phyloP scores from a whole-genome alignment of 208 protist genomes.

The Acanthamoeba quina region DNA sequence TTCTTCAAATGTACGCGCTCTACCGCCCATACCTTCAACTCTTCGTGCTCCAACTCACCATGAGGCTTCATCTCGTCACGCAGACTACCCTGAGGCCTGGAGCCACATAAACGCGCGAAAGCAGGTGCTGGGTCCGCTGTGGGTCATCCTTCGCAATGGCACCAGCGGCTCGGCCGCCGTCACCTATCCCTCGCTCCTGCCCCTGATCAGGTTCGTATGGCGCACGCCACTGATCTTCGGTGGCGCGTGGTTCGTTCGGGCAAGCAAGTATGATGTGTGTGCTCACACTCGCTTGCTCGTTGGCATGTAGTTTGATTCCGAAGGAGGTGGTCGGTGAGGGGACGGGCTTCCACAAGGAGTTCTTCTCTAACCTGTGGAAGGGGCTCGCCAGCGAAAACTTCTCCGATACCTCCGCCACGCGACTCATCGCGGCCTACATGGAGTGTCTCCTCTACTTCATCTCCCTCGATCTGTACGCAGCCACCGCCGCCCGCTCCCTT shows the following conservation, averaged over 20 bases:
- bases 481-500: neutral
- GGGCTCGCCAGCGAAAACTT: conserved; percentile 38
- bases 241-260: too few relatives aligned
- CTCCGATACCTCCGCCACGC: neutral
- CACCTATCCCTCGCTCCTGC: conserved; percentile 70
- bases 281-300: too few relatives aligned
- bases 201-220: conserved; percentile 29
- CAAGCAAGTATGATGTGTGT: too few relatives aligned
- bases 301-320: conserved; percentile 36
- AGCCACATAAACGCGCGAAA: conserved; percentile 70
- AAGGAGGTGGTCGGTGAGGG: conserved; percentile 63
- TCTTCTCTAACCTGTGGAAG: conserved; percentile 74
- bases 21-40: neutral
- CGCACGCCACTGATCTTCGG: too few relatives aligned
- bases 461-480: neutral
- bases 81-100: conserved; percentile 57
- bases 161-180: conserved; percentile 43
- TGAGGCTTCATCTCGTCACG: neutral
- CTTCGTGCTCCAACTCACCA: neutral
- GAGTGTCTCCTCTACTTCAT: conserved; percentile 71
- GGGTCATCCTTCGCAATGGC: conserved; percentile 53
- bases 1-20: conserved; percentile 62
- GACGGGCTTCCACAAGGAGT: conserved; percentile 68
- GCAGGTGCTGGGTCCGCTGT: conserved; percentile 47
- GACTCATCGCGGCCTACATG: conserved; percentile 58